These are phyloP conservation scores for Daedalea quercina DNA, from an alignment of 768 basidiomycete species.

Conservation along the genomic window DNA sequence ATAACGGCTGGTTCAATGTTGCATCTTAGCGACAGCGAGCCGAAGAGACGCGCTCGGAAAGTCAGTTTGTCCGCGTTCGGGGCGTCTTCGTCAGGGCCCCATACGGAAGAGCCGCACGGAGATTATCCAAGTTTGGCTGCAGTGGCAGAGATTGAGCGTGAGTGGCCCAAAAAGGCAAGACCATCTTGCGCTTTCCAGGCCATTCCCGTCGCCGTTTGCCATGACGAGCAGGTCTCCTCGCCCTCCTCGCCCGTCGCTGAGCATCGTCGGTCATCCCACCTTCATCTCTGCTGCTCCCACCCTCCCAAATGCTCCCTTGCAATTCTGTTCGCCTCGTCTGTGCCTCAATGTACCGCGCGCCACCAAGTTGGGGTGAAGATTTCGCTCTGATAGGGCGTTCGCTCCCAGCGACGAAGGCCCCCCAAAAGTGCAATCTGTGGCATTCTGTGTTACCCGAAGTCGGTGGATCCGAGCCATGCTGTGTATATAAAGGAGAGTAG, in stretches of 20 bases:
- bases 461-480: constrained; percentile 1
- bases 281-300: background rate
- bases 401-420: background rate
- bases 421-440: background rate
- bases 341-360: background rate
- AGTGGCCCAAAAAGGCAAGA: background rate
- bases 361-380: constrained; percentile 4
- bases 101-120: background rate
- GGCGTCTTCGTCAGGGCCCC: no score
- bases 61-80: no score
- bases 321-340: background rate
- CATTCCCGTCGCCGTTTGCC: background rate
- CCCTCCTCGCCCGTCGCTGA: background rate
- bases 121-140: background rate
- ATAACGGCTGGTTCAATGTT: no score
- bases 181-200: background rate
- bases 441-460: background rate
- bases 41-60: no score
- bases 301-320: background rate
- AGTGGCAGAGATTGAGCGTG: background rate
- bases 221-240: background rate
- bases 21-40: no score
- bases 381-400: background rate
- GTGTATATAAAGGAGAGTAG: background rate
- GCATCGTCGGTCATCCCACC: background rate